Base-by-base conservation (phyloP, 257 asterid species). In the Petunia secreta region DNA sequence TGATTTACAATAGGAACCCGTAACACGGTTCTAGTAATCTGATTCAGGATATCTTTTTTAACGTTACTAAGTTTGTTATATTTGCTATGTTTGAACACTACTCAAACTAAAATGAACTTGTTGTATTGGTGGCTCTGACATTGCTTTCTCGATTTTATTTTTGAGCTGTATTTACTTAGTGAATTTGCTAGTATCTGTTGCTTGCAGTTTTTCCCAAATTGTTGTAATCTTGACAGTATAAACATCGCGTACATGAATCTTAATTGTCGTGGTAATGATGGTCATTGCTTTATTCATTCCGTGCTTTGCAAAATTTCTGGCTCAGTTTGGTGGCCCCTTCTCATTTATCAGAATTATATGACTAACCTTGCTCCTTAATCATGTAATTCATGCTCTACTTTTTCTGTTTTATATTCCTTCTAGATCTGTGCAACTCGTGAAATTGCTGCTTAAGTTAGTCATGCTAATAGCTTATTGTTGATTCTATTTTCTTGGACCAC, bases 401-500 rank as follows among this genome's bases (percentile, higher is more conserved):
- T 46, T 71, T 52, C 25, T 71, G 44, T 48, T 71, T 48, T 71
- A 39, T 71, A 71, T 25, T 4, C 41, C 11, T 46, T 46, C 25
- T 48, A 46, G 44, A 71, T 71, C 44, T 5, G 2, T 36, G 44
- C 16, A 10, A 63, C 68, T 63, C 10, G 43, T n/a, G 36, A 14
- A 63, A 13, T 63, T 63, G 48, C 77, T 71, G 43, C 13, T 44
- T 44, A 46, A 69, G 58, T 46, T 69, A 5, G 59, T 4, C 39
- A 46, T 46, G 43, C 34, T 48, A 11, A 34, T 34, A 71, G 77
- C 44, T 34, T 48, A 48, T 71, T 66, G 53, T 34, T 60, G 44
- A 8, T 78, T n/a, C 50, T 68, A 16, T 77, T 77, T 43, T 48
- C 25, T 55, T 85, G 67, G 74, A 86, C 83, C 87, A 86, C 91